Evolutionary conservation across 1,284 basidiomycete species (phyloP).

Genomic region (Takashimella tepidaria): DNA sequence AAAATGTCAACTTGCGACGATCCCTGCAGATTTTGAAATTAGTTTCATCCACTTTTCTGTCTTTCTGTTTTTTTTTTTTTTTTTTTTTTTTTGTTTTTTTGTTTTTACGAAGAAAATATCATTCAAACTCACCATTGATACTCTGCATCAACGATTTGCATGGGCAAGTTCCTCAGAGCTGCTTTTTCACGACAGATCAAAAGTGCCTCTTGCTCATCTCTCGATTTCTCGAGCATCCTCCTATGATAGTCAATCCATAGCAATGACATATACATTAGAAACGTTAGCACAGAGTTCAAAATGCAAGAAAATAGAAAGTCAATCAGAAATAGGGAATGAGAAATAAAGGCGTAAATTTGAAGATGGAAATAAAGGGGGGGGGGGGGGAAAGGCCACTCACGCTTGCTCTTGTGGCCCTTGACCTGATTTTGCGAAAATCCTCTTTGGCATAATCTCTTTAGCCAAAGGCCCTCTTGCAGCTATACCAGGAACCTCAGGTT

Average conservation of each 20-base stretch:
- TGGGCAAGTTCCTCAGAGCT: slow-evolving; percentile 83
- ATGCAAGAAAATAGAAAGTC: too few species aligned
- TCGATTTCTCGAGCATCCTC: slow-evolving; percentile 68
- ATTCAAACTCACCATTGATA: slow-evolving; percentile 75
- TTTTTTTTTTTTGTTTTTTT: background rate
- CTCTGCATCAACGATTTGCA: slow-evolving; percentile 97
- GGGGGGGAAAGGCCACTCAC: too few species aligned
- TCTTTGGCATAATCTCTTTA: slow-evolving; percentile 93
- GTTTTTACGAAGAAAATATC: too few species aligned
- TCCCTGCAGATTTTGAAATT: slow-evolving; percentile 57
- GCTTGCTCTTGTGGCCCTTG: slow-evolving; percentile 65
- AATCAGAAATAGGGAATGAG: background rate
- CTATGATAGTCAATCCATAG: too few species aligned
- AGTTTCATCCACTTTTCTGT: background rate
- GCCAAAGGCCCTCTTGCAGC: slow-evolving; percentile 36
- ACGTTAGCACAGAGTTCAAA: too few species aligned
- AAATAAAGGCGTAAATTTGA: background rate
- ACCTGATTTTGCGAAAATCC: slow-evolving; percentile 90
- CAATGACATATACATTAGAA: too few species aligned
- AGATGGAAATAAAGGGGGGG: slow-evolving; percentile 19
- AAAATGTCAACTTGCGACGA: slow-evolving; percentile 94
- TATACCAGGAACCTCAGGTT: slow-evolving; percentile 33
- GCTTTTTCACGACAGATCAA: slow-evolving; percentile 88
- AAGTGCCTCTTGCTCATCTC: slow-evolving; percentile 88
- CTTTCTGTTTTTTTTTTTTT: background rate